Evolutionary conservation across 768 basidiomycete genomes (phyloP), one percentile per base, ranked within the genome.

Genomic region (Floccularia luteovirens): DNA sequence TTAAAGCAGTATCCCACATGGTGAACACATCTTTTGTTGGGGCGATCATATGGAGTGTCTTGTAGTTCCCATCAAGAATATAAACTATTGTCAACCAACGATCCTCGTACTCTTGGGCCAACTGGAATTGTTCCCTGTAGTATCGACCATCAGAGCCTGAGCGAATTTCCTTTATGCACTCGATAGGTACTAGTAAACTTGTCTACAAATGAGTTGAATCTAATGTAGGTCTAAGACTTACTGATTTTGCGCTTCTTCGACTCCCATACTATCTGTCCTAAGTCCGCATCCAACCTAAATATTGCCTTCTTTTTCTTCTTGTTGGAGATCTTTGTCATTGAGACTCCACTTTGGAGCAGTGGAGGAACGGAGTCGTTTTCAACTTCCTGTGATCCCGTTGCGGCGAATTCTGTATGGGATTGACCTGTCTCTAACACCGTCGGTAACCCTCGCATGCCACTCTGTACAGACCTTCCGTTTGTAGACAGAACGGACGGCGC

Each of bases 71-170:
- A 31, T 81, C 77, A 36, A 82, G 64, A 43, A 85, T 77, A 51
- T 93, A 91, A 46, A 91, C 77, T 59, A 96, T 70, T 0, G 90
- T 88, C 47, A 94, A 72, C 88, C 90, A 94, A 14, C 80, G 70
- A 27, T 74, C 64, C 48, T 86, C 81, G 42, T 72, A 70, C 38
- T 77, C 73, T 35, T 67, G 59, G 0, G 83, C 64, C 28, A 79
- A 67, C 51, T 77, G 74, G 61, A 83, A 82, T 49, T 80, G 79
- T 35, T 75, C 69, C 39, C 82, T 77, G 53, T 88, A 82, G 56
- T 82, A 79, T 14, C 73, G 67, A 1, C 84, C 79, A 23, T 88
- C 79, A 3, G 71, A 53, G 11, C 82, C 86, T 0, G 79, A 70
- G 12, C 92, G 82, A 22, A 96, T 73, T 54, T 94, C 92, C 40